Base-by-base conservation (phyloP, 805 yeast genomes). In the Kluyveromyces dobzhanskii region DNA sequence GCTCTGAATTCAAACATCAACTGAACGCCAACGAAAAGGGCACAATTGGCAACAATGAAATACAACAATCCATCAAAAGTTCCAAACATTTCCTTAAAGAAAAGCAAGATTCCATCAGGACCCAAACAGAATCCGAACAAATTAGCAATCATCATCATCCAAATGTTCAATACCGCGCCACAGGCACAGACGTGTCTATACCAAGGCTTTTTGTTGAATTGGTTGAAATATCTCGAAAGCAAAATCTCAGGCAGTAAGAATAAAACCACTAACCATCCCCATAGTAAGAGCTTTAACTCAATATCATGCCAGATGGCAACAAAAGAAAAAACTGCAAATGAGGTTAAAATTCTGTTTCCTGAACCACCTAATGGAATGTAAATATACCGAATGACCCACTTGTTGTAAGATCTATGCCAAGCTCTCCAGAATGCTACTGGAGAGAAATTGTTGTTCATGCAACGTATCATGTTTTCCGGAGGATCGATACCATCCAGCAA, bases 231-330 rank as follows among this genome's bases (percentile, higher is more conserved):
- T 17, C 51, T 47, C 0, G 85, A 74, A 12, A 84, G 80, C 10
- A 75, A 54, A 37, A 86, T 73, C 57, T 92, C 98, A 0, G 98
- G 98, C 4, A 88, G 50, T 32, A 92, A 71, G 56, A 90, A 90
- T 16, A 90, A 48, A 4, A 92, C 97, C 38, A 90, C 71, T 19
- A 85, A 62, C 96, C 97, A 88, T 9, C 99, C 97, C 99, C 99
- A 92, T 40, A 90, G 12, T 35, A 92, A 65, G 37, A 92, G 65
- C 45, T 78, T 79, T 53, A 92, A 70, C 61, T 92, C 88, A 47
- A 92, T 88, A 56, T 92, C 99, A 64, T 92, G 99, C 99, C 99
- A 92, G 23, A 92, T 66, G 2, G 98, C 97, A 17, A 92, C 98
- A 62, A 92, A 92, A 12, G 94, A 76, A 57, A 92, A 92, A 12